phyloP scores from a whole-genome alignment of 1,284 basidiomycete genomes.

The Vanrija pseudolonga region DNA sequence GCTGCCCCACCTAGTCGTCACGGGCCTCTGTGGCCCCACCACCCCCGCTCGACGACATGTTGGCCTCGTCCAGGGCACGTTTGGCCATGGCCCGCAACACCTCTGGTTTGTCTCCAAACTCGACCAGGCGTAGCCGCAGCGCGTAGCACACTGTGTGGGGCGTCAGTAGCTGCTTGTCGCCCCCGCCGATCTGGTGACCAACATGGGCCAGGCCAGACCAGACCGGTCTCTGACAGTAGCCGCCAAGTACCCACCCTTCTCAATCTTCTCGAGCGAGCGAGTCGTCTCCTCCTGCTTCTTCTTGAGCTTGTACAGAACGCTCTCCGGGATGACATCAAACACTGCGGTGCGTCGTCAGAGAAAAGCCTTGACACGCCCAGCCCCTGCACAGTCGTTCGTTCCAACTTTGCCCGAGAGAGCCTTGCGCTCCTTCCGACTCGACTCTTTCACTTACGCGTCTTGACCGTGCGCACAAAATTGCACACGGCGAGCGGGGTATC shows the following conservation, averaged over 20 bases:
- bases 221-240: not conserved
- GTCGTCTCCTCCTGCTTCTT: constrained; percentile 86
- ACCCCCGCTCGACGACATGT: constrained; percentile 14
- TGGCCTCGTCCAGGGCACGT: constrained; percentile 44
- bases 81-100: constrained; percentile 45
- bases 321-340: constrained; percentile 35
- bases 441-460: constrained; percentile 58
- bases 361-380: not conserved
- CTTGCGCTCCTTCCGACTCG: not conserved
- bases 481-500: constrained; percentile 67
- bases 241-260: constrained; percentile 70
- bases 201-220: not conserved
- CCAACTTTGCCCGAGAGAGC: not conserved
- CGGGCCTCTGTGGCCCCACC: constrained; percentile 11
- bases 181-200: not conserved
- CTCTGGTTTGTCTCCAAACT: constrained; percentile 48
- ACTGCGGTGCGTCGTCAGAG: constrained; percentile 20
- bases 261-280: constrained; percentile 86
- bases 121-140: constrained; percentile 43
- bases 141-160: constrained; percentile 44
- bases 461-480: constrained; percentile 72
- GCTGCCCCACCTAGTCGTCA: constrained; percentile 1
- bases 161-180: too few relatives aligned
- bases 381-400: not conserved
- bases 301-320: constrained; percentile 55